Evolutionary conservation across 805 yeast genomes (phyloP), one percentile per base, ranked within the genome.

Genomic region (Yarrowia sp.): DNA sequence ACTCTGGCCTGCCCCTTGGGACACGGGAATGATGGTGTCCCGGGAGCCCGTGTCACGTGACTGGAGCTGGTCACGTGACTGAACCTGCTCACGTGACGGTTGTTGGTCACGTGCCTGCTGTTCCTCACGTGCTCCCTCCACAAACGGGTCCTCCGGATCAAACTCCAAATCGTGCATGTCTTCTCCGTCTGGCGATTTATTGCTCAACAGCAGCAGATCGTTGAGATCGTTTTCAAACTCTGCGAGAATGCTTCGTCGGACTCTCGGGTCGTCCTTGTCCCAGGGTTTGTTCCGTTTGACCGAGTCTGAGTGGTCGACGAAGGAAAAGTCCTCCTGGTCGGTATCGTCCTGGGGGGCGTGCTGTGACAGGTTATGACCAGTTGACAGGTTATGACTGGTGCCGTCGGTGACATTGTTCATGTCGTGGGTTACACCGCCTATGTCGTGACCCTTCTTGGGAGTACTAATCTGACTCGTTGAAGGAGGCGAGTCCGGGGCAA

Each of bases 261-360:
- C 16, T n/a, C 32, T 5, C 3, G 59, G 59, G 14, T 53, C 64
- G 41, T 59, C 50, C 42, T 45, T 41, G 38, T 41, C 65, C 65
- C 65, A 59, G 35, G 65, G 65, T 15, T 35, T 15, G 42, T 45
- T 32, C 11, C 50, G 65, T n/a, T 56, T 43, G 8, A 45, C 41
- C 32, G 65, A 43, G 65, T 42, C 50, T 32, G 42, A 19, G 35
- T 59, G 65, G 52, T 59, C 65, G 12, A 59, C 65, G 45, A 59
- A 59, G 42, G 65, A 59, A 19, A 59, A 59, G 16, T 59, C 65
- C 42, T 59, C 65, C 42, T 59, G 52, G 35, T 56, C 63, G 19
- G 52, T 36, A 19, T 59, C 65, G 35, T 59, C 64, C 41, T 43
- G 43, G 41, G 50, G 64, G 8, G 2, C 36, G 32, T 3, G 32